Conservation (phyloP, 352 stramenopile species). For the Phytophthora ohioensis region DNA sequence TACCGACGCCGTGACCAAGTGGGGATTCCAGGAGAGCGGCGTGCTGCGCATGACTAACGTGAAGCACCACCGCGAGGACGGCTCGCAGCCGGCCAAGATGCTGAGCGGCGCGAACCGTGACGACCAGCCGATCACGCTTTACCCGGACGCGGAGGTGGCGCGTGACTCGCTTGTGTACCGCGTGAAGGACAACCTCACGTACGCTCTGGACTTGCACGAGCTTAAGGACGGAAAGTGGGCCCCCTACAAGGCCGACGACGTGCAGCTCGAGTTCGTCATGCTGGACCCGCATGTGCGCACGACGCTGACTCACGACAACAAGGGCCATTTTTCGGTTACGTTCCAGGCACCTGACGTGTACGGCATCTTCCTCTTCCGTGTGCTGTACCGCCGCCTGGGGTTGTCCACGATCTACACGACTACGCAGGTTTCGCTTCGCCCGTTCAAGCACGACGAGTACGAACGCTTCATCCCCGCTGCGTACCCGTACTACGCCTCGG, state of each 20-base stretch:
- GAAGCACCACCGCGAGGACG: slow-evolving; percentile 86
- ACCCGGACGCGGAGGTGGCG: slow-evolving; percentile 87
- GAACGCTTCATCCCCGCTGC: slow-evolving; percentile 94
- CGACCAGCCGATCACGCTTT: slow-evolving; percentile 91
- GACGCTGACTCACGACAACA: slow-evolving; percentile 77
- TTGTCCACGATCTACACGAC: slow-evolving; percentile 89
- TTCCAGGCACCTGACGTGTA: slow-evolving; percentile 93
- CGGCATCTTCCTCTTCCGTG: slow-evolving; percentile 94
- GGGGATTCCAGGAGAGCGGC: slow-evolving; percentile 89
- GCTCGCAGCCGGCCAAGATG: slow-evolving; percentile 86
- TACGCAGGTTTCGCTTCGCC: slow-evolving; percentile 92
- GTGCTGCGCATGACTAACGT: slow-evolving; percentile 91
- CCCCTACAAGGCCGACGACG: slow-evolving; percentile 80
- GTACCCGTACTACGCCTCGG: slow-evolving; percentile 94
- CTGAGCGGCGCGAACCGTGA: slow-evolving; percentile 88
- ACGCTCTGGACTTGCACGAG: slow-evolving; percentile 92
- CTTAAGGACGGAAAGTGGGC: slow-evolving; percentile 82
- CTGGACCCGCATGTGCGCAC: slow-evolving; percentile 93
- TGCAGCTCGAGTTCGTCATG: slow-evolving; percentile 97
- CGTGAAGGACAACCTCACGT: slow-evolving; percentile 94
- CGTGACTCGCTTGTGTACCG: slow-evolving; percentile 94
- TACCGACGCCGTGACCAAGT: slow-evolving; percentile 76
- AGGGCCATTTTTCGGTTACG: slow-evolving; percentile 83
- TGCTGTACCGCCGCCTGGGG: slow-evolving; percentile 91
- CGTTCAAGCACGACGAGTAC: slow-evolving; percentile 97